Conservation (phyloP, 805 yeast species). For the Kluyveromyces lactis region DNA sequence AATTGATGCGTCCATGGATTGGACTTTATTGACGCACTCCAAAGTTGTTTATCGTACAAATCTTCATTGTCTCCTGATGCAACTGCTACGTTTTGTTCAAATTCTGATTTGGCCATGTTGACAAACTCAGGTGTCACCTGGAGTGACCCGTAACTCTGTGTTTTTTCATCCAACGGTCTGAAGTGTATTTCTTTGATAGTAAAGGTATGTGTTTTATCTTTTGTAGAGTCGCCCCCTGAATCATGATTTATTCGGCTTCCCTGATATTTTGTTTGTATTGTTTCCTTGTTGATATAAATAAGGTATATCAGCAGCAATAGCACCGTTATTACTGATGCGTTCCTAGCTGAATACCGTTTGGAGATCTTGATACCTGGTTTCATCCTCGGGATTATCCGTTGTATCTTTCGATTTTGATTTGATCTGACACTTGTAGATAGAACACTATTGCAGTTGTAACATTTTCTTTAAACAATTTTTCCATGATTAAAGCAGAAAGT, state of each 20-base stretch:
- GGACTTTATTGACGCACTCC: constrained; percentile 13
- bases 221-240: not conserved
- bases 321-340: not conserved
- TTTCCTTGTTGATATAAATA: not conserved
- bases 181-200: constrained; percentile 15
- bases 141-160: constrained; percentile 11
- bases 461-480: too few species aligned
- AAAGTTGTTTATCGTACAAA: constrained; percentile 7
- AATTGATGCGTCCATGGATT: constrained; percentile 22
- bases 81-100: constrained; percentile 8
- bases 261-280: not conserved
- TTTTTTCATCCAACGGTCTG: not conserved
- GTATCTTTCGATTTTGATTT: too few species aligned
- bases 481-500: too few species aligned
- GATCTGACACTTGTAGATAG: too few species aligned
- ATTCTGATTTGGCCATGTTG: constrained; percentile 10
- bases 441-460: too few species aligned
- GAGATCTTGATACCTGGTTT: too few species aligned
- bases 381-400: too few species aligned
- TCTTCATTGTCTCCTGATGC: constrained; percentile 6
- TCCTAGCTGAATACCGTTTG: not conserved
- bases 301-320: not conserved
- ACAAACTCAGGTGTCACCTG: constrained; percentile 14
- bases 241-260: not conserved
- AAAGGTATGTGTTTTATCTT: constrained; percentile 7